phyloP scores from a whole-genome alignment of 2,329 filamentous ascomycete genomes.

The Pseudocercospora vitis region DNA sequence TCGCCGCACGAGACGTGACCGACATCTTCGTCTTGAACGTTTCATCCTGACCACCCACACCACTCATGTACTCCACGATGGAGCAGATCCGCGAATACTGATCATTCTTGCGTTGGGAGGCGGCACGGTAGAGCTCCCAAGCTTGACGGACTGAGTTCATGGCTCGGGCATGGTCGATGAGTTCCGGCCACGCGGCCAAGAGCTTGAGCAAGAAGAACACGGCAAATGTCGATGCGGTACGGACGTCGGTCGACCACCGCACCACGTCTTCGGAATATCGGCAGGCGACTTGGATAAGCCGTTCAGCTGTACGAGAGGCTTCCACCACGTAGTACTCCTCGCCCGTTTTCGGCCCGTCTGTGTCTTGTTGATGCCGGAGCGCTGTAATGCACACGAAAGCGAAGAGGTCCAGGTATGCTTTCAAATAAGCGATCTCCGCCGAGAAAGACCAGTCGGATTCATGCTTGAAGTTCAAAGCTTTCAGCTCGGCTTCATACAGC shows the following conservation, averaged over 20 bases:
- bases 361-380: background rate
- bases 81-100: conserved; percentile 13
- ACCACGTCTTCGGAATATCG: conserved; percentile 2
- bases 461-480: conserved; percentile 7
- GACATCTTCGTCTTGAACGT: conserved; percentile 8
- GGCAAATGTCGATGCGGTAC: conserved; percentile 3
- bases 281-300: conserved; percentile 7
- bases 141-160: conserved; percentile 11
- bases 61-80: conserved; percentile 13
- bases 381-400: conserved; percentile 7
- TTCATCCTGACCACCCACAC: conserved; percentile 9
- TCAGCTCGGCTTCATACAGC: conserved; percentile 5
- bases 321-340: conserved; percentile 5
- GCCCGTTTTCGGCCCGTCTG: background rate
- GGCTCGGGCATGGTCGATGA: conserved; percentile 8
- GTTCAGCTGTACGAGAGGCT: conserved; percentile 2
- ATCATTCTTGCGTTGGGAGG: conserved; percentile 5
- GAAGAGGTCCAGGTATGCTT: conserved; percentile 3
- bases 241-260: conserved; percentile 8
- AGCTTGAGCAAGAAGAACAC: conserved; percentile 15
- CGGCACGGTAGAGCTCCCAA: conserved; percentile 8
- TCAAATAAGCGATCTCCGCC: conserved; percentile 8
- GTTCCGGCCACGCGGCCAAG: background rate
- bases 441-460: conserved; percentile 7
- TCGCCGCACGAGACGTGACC: conserved; percentile 1